Evolutionary conservation across 306 rosid genomes (phyloP).

Genomic region (Medicago arabica): DNA sequence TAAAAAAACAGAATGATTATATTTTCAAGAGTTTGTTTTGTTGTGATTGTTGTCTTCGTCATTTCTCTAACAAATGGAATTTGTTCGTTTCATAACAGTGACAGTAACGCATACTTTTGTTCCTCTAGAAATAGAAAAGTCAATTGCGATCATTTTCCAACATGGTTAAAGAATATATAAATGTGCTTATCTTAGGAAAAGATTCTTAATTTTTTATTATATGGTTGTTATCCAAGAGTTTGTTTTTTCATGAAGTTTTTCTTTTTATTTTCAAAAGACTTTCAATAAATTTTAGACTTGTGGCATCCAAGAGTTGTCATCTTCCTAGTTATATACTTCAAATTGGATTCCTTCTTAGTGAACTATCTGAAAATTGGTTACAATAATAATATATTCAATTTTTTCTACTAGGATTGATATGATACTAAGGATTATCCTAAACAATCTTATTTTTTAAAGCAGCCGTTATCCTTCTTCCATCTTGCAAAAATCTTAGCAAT

Average conservation of each 20-base stretch:
- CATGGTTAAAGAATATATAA: not conserved
- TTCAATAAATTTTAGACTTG: not conserved
- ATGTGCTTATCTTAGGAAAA: not conserved
- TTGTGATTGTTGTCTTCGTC: not conserved
- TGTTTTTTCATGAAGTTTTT: not conserved
- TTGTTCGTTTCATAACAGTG: not conserved
- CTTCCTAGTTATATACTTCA: not conserved
- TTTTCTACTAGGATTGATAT: not conserved
- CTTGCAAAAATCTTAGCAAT: not conserved
- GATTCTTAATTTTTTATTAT: not conserved
- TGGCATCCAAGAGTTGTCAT: not conserved
- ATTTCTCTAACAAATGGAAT: not conserved
- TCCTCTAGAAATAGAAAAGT: not conserved
- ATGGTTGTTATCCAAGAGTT: not conserved
- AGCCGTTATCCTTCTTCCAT: not conserved
- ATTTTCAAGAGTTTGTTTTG: not conserved
- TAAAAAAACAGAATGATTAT: too few relatives aligned
- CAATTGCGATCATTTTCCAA: not conserved
- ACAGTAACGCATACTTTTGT: too few relatives aligned
- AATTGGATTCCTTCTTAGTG: not conserved
- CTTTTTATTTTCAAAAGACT: not conserved
- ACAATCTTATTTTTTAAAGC: not conserved
- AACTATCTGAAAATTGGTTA: too few relatives aligned
- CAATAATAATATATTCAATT: not conserved
- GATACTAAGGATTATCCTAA: not conserved